Evolutionary conservation across 306 rosid genomes (phyloP).

Genomic region (Corylus americana): DNA sequence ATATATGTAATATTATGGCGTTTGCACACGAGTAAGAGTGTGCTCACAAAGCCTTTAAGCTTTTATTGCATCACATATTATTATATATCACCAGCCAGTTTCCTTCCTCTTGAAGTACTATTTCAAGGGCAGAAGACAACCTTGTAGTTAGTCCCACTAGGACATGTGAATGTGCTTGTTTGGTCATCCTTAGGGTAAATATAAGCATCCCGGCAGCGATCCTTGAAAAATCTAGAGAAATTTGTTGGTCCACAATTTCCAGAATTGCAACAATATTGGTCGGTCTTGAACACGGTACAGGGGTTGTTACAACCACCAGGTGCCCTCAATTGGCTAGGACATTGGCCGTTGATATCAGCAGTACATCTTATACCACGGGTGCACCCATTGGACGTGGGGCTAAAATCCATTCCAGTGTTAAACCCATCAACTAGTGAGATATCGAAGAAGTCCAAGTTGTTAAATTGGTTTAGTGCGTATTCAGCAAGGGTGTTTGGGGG

Average conservation of each 20-base stretch:
- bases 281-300: slow-evolving; percentile 40
- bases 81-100: background rate
- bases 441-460: slow-evolving; percentile 51
- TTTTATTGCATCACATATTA: background rate
- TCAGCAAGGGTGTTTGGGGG: slow-evolving; percentile 67
- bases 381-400: slow-evolving; percentile 35
- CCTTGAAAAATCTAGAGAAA: slow-evolving; percentile 50
- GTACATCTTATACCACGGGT: slow-evolving; percentile 37
- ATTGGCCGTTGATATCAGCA: slow-evolving; percentile 47
- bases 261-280: slow-evolving; percentile 45
- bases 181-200: slow-evolving; percentile 60
- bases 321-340: slow-evolving; percentile 44
- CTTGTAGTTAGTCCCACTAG: slow-evolving; percentile 40
- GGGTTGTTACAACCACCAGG: slow-evolving; percentile 57
- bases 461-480: slow-evolving; percentile 45
- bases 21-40: background rate
- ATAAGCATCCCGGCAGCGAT: slow-evolving; percentile 46
- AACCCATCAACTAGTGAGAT: slow-evolving; percentile 56
- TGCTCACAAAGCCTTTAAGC: background rate
- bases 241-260: slow-evolving; percentile 39
- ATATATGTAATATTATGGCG: too few relatives aligned
- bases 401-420: slow-evolving; percentile 41
- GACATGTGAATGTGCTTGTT: slow-evolving; percentile 48
- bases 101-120: background rate
- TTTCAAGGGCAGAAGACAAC: slow-evolving; percentile 43